Conservation (phyloP, 164 flowering plant species). For the Berberis thunbergii region DNA sequence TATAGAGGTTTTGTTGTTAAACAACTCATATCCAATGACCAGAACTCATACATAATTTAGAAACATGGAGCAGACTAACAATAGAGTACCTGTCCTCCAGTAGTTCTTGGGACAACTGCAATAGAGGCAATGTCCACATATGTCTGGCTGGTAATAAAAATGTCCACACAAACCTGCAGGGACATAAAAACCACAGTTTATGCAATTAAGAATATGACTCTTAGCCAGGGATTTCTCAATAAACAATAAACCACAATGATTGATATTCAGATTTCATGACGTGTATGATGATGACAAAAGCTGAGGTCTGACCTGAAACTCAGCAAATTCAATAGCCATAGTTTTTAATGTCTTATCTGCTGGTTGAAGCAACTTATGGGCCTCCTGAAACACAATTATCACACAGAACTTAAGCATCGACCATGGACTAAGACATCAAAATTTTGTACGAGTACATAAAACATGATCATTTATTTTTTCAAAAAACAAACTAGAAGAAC, state of each 20-base stretch:
- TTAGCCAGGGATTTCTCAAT: too few species aligned
- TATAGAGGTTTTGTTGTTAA: too few species aligned
- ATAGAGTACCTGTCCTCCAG: constrained; percentile 91
- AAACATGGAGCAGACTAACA: constrained; percentile 1
- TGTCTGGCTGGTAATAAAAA: constrained; percentile 76
- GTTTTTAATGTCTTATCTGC: constrained; percentile 80
- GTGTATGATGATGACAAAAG: not conserved
- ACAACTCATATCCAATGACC: too few species aligned
- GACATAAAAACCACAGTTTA: not conserved
- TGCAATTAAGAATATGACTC: too few species aligned
- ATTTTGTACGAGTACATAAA: too few species aligned
- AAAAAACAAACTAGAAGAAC: too few species aligned
- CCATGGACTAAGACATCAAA: too few species aligned
- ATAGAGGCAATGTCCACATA: constrained; percentile 92
- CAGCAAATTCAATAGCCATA: constrained; percentile 97
- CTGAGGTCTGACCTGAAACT: constrained; percentile 61
- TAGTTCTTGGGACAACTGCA: constrained; percentile 86
- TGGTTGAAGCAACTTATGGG: constrained; percentile 87
- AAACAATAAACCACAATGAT: not conserved
- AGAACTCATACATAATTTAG: too few species aligned
- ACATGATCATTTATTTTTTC: too few species aligned
- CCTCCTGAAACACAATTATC: constrained; percentile 42
- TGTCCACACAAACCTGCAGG: constrained; percentile 86
- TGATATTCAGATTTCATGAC: too few species aligned
- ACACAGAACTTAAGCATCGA: not conserved